A percentile compares a stretch with the other conserved stretches of the same genome.
These are phyloP conservation scores for Pelargonium australe DNA, from an alignment of 441 rosid genomes.

Conservation along the genomic window DNA sequence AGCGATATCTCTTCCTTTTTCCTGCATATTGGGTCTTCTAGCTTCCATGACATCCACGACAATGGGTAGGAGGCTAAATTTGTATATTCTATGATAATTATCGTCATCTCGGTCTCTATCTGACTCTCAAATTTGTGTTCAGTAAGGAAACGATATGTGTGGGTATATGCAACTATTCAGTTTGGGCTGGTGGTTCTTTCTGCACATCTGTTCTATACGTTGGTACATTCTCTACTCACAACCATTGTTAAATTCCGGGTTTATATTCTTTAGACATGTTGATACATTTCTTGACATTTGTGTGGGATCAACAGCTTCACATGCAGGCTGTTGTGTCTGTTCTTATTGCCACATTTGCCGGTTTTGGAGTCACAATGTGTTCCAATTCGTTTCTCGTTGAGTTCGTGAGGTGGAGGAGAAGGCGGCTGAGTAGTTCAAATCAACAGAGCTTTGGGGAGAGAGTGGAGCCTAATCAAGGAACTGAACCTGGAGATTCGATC, in stretches of 20 bases:
- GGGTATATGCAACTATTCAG: slow-evolving; percentile 70
- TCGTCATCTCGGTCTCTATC: slow-evolving; percentile 13
- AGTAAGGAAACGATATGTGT: slow-evolving; percentile 60
- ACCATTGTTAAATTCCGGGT: not conserved
- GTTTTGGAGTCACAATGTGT: slow-evolving; percentile 73
- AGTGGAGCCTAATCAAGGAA: slow-evolving; percentile 21
- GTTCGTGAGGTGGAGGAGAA: slow-evolving; percentile 37
- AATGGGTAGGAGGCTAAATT: slow-evolving; percentile 56
- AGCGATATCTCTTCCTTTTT: slow-evolving; percentile 89
- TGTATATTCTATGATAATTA: not conserved
- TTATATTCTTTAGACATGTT: not conserved
- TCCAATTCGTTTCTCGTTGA: slow-evolving; percentile 45
- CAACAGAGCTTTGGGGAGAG: slow-evolving; percentile 24
- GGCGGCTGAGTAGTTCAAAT: slow-evolving; percentile 19
- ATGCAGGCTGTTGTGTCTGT: slow-evolving; percentile 59
- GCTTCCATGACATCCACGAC: slow-evolving; percentile 91
- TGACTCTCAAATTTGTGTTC: slow-evolving; percentile 20
- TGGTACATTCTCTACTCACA: slow-evolving; percentile 36
- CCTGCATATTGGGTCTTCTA: slow-evolving; percentile 80
- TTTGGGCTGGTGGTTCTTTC: slow-evolving; percentile 61
- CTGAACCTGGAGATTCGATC: slow-evolving; percentile 9
- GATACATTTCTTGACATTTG: slow-evolving; percentile 7
- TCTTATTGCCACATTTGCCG: slow-evolving; percentile 65
- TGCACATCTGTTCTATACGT: slow-evolving; percentile 69
- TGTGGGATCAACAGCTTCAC: slow-evolving; percentile 46